Base-by-base conservation (phyloP, 2,329 filamentous ascomycete genomes). In the Chlorencoelia australis region DNA sequence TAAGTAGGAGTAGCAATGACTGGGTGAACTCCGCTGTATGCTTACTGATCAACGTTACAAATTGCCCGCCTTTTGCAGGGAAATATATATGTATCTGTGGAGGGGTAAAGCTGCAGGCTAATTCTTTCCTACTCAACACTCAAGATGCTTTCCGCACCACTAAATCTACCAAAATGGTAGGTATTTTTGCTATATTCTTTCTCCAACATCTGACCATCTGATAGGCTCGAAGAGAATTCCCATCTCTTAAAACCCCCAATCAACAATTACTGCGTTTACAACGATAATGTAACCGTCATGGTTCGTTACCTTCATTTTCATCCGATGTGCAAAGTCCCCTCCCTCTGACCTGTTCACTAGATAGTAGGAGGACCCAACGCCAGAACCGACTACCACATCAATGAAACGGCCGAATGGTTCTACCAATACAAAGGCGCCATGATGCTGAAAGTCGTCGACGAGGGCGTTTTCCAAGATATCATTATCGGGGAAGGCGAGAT, bases 311-410 rank as follows among this genome's bases (percentile, higher is more conserved):
- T 21, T 24, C 20, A 22, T 26, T 7, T 17, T 21, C 13, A 13
- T 22, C 7, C 3, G n/a, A n/a, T n/a, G n/a, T 16, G 5, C 4
- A 20, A 11, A 2, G 10, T 6, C 29, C 20, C 25, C 10, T 27
- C n/a, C n/a, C n/a, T n/a, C 8, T 16, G 9, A 26, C 33, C 38
- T 43, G 16, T 19, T 19, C 27, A 29, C 7, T 46, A 78, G 82
- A 87, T 94, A 52, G 88, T 98, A 44, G 91, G 91, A 57, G 91
- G 91, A 9, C 91, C 91, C 54, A 96, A 96, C 61, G 85, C 85
- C 43, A 79, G 91, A 46, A 95, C 88, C 38, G 91, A 96, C 69
- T 98, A 95, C 69, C 91, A 96, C 71, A 89, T 96, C 73, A 96
- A 96, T 69, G 68, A 78, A 52, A 96, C 89, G 0, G 79, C 91